phyloP scores from a whole-genome alignment of 495 filamentous ascomycete genomes.

The Neurospora sp. region DNA sequence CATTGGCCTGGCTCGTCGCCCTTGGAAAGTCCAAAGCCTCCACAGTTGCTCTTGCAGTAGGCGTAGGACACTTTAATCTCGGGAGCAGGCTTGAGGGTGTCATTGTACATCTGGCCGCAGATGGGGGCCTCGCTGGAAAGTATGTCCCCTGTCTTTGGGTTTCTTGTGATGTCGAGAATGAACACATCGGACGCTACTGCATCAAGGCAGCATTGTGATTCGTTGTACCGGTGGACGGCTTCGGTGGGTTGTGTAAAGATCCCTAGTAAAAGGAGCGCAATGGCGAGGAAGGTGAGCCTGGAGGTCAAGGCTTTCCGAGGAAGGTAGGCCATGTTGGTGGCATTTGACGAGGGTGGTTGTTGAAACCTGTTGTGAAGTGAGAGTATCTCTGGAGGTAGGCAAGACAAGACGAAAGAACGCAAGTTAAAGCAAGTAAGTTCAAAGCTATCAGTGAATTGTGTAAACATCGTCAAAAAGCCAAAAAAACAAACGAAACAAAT shows the following conservation, averaged over 20 bases:
- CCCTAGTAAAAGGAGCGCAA: neutral
- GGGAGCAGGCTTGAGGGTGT: neutral
- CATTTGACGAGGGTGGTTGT: neutral
- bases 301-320: neutral
- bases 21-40: neutral
- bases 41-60: neutral
- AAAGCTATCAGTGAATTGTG: neutral
- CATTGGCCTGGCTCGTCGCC: neutral
- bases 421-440: neutral
- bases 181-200: neutral
- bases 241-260: neutral
- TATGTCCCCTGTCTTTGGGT: neutral
- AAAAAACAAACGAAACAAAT: neutral
- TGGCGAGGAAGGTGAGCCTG: neutral
- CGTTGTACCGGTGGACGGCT: neutral
- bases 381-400: neutral
- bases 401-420: neutral
- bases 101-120: neutral
- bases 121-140: neutral
- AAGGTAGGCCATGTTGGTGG: neutral
- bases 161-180: neutral
- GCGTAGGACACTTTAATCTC: neutral
- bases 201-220: neutral
- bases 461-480: neutral
- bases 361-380: neutral